Percentiles rank a stretch among this genome's conserved stretches.
These are phyloP conservation scores for Thozetella sp. DNA, from an alignment of 495 filamentous ascomycete species.

Conservation along the genomic window DNA sequence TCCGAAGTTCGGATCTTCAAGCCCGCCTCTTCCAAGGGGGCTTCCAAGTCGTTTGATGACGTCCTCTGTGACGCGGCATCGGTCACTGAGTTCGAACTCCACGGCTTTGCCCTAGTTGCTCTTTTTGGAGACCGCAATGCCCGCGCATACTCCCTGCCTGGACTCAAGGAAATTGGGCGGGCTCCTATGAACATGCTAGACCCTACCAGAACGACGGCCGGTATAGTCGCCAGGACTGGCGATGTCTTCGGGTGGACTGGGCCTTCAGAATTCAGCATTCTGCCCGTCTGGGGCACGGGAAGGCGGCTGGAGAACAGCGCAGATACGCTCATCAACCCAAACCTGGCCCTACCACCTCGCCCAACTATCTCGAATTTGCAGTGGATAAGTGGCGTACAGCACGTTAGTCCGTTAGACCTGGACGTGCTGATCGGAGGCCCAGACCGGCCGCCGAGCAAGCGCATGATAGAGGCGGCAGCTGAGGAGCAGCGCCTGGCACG, in stretches of 20 bases:
- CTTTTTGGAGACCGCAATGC: constrained; percentile 80
- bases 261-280: constrained; percentile 77
- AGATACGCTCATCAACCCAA: constrained; percentile 78
- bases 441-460: constrained; percentile 79
- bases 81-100: constrained; percentile 70
- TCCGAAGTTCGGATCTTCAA: constrained; percentile 82
- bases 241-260: constrained; percentile 88
- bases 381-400: constrained; percentile 95
- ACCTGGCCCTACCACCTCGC: constrained; percentile 69
- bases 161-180: constrained; percentile 81
- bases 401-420: constrained; percentile 86
- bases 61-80: constrained; percentile 76
- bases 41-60: constrained; percentile 84
- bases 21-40: constrained; percentile 81
- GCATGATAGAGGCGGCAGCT: constrained; percentile 58
- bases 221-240: constrained; percentile 72
- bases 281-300: constrained; percentile 81
- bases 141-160: constrained; percentile 82
- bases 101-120: constrained; percentile 77
- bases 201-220: constrained; percentile 64
- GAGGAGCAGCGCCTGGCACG: constrained; percentile 40
- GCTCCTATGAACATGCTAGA: constrained; percentile 68
- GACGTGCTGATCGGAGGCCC: constrained; percentile 90
- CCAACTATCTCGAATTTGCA: constrained; percentile 96
- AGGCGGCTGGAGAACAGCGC: constrained; percentile 52